Evolutionary conservation across 176 grass and related monocot genomes (phyloP), one percentile per base, ranked within the genome.

Genomic region (Aechmea fasciata): DNA sequence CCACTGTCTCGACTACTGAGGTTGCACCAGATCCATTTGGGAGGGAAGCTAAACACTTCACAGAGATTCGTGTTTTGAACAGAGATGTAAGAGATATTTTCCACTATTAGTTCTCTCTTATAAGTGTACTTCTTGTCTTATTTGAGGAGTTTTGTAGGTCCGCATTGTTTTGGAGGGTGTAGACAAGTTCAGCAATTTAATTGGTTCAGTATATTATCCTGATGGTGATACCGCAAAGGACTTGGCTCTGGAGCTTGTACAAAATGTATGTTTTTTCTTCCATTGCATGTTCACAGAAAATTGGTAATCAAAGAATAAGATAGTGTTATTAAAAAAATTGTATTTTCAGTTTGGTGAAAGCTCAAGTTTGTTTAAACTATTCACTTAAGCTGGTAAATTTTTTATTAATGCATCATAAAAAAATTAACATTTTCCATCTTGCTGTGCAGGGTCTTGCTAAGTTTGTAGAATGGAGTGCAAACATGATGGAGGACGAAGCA

Each of bases 401-500:
- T 11, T 61, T 2, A 18, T 6, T 61, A 15, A 61, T 10, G 55
- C 55, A 61, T 9, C 10, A 15, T n/a, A 18, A n/a, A 9, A 15
- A 57, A 52, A 65, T 52, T 52, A 41, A 72, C 28, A 70, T 66
- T 57, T 77, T 12, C 49, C 70, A 51, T 70, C 55, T 76, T 57
- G 59, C 33, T 73, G 62, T 71, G 59, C 72, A 99, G 94, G 94
- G 94, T 69, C 80, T 90, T 77, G 94, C 94, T 64, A 99, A 99
- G 64, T 93, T 85, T 86, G 94, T 99, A 2, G 94, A 99, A 52
- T 99, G 94, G 94, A 99, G 94, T 82, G 94, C 86, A 14, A 93
- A 85, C 52, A 93, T 99, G 94, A 84, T 99, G 83, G 94, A 99
- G 48, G 80, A 90, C 82, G 94, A 99, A 68, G 82, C 80, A 17